A percentile compares a stretch with the other conserved stretches of the same genome.
Conservation (phyloP, 306 rosid genomes). For the Mimosa bimucronata region DNA sequence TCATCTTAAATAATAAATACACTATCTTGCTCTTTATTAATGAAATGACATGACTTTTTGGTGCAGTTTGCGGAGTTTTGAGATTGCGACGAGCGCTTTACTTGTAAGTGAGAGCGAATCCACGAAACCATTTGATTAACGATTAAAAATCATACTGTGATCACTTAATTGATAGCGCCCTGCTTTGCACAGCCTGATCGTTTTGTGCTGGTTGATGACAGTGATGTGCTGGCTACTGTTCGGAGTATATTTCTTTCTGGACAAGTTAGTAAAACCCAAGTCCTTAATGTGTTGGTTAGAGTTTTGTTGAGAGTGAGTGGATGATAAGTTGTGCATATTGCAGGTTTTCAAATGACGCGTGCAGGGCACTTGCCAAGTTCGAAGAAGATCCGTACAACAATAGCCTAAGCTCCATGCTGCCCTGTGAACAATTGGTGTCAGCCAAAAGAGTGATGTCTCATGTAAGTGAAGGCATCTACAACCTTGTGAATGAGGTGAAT, state of each 20-base stretch:
- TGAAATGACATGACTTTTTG: conserved; percentile 34
- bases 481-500: conserved; percentile 65
- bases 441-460: conserved; percentile 53
- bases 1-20: no score
- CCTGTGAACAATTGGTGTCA: conserved; percentile 61
- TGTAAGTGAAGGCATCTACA: conserved; percentile 52
- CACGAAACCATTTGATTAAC: conserved; percentile 13
- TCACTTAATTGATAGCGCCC: background rate
- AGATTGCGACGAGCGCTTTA: conserved; percentile 47
- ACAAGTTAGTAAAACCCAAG: conserved; percentile 47
- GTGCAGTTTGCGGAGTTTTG: conserved; percentile 60
- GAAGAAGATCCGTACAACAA: conserved; percentile 63
- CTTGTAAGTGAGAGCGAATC: conserved; percentile 55
- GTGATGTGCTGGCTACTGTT: conserved; percentile 68
- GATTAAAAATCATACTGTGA: background rate
- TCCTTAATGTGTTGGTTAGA: conserved; percentile 17
- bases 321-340: conserved; percentile 25
- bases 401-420: conserved; percentile 67
- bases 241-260: conserved; percentile 65
- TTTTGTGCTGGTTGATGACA: conserved; percentile 69
- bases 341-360: conserved; percentile 67
- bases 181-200: conserved; percentile 52
- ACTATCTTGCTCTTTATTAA: no score
- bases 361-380: conserved; percentile 65
- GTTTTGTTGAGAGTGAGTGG: background rate